phyloP scores from a whole-genome alignment of 768 basidiomycete genomes.

The Suillus clintonianus region DNA sequence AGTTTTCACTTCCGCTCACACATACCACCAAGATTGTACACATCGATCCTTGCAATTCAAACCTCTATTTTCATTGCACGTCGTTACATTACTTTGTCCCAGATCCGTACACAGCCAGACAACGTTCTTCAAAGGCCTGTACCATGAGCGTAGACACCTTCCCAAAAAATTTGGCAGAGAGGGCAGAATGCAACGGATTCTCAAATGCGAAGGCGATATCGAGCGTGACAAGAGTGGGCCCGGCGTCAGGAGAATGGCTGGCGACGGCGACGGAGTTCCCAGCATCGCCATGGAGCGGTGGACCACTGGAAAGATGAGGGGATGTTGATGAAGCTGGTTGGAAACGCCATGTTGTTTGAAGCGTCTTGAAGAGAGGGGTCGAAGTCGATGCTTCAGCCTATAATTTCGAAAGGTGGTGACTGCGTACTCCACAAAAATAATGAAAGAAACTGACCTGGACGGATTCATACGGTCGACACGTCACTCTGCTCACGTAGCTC shows the following conservation, averaged over 20 bases:
- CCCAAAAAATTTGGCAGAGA: constrained; percentile 85
- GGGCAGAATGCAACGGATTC: constrained; percentile 79
- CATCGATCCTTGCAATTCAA: not conserved
- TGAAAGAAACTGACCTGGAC: constrained; percentile 59
- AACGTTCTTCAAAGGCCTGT: constrained; percentile 87
- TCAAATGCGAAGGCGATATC: constrained; percentile 87
- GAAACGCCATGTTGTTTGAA: constrained; percentile 76
- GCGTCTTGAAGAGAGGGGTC: constrained; percentile 71
- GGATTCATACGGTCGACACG: constrained; percentile 72
- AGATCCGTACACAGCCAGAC: constrained; percentile 68
- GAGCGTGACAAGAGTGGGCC: constrained; percentile 80
- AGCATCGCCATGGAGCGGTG: constrained; percentile 7
- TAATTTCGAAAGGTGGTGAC: constrained; percentile 9
- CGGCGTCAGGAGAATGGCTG: constrained; percentile 19
- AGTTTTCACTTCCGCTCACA: not conserved
- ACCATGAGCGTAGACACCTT: constrained; percentile 90
- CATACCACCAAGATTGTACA: not conserved
- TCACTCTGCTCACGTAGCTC: constrained; percentile 84
- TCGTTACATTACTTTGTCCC: constrained; percentile 23
- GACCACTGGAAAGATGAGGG: constrained; percentile 35
- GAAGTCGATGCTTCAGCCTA: constrained; percentile 74
- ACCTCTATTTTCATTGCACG: not conserved
- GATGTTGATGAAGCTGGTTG: constrained; percentile 52
- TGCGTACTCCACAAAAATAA: not conserved
- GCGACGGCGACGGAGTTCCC: not conserved